A percentile compares a stretch with the other conserved stretches of the same genome.
Evolutionary conservation across 2,329 filamentous ascomycete genomes (phyloP).

Genomic region (Ophiocordyceps camponoti-rufipedis): DNA sequence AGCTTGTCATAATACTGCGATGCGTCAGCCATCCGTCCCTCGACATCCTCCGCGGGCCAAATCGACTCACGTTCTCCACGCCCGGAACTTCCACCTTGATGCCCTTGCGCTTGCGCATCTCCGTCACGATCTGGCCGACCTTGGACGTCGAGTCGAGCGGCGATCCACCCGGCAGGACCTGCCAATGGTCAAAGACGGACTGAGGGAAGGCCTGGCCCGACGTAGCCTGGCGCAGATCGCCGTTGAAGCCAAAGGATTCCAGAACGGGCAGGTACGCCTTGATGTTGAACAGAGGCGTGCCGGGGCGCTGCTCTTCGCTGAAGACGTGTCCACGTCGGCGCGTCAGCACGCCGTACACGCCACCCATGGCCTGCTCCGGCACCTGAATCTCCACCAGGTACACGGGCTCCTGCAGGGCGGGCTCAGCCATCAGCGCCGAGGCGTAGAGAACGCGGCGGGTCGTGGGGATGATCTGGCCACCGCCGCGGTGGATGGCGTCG

Average conservation of each 20-base stretch:
- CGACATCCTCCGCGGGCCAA: neutral
- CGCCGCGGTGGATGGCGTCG: constrained; percentile 98
- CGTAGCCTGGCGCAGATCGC: constrained; percentile 83
- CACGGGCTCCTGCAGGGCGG: constrained; percentile 86
- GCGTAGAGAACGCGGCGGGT: constrained; percentile 96
- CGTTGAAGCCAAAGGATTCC: constrained; percentile 98
- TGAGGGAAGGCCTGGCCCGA: constrained; percentile 98
- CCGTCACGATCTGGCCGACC: constrained; percentile 65
- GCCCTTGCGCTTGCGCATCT: constrained; percentile 99
- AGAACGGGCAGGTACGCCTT: constrained; percentile 94
- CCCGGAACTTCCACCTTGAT: constrained; percentile 89
- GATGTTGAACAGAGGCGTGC: constrained; percentile 98
- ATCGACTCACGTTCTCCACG: constrained; percentile 75
- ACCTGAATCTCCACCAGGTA: constrained; percentile 99
- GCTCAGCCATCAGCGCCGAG: constrained; percentile 75
- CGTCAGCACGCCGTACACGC: constrained; percentile 98
- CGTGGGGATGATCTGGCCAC: constrained; percentile 96
- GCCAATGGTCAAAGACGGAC: constrained; percentile 98
- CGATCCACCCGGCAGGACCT: constrained; percentile 85
- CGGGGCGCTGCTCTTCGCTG: constrained; percentile 91
- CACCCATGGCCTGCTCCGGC: constrained; percentile 96
- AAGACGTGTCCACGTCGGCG: constrained; percentile 98
- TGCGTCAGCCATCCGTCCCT: constrained; percentile 6
- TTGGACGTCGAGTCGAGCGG: constrained; percentile 69
- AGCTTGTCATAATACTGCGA: constrained; percentile 95